Base-by-base conservation (phyloP, 2,329 filamentous ascomycete species). In the Scortechinia acanthostroma region DNA sequence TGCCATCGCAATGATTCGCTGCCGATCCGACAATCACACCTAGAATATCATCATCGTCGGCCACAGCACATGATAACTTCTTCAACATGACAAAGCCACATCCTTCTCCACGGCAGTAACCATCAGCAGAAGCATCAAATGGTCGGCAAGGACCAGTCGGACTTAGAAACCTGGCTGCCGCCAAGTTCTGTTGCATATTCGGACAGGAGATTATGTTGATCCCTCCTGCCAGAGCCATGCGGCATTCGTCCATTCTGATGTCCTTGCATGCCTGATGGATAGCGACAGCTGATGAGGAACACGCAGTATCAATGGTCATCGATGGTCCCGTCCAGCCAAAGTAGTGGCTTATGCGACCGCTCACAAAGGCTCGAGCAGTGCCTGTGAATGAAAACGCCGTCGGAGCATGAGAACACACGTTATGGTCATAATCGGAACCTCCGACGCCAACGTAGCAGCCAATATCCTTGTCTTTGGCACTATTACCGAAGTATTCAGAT, bases 221-320 rank as follows among this genome's bases (percentile, higher is more conserved):
- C 20, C 50, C 52, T 2, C 52, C 52, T 2, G 49, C 52, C 3
- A 54, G 25, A 4, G 52, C 52, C 6, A n/a, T n/a, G n/a, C n/a
- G n/a, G n/a, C n/a, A n/a, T n/a, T n/a, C n/a, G n/a, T n/a, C n/a
- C n/a, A n/a, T n/a, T n/a, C n/a, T n/a, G n/a, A n/a, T n/a, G n/a
- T 15, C 47, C 47, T 17, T 42, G 25, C 58, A 63, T 0, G 68
- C 68, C 13, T 52, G 51, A 42, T 70, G 59, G 0, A 71, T 53
- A 1, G 63, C 60, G 2, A 64, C 62, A 1, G 59, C 37, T 0
- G 63, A 62, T 0, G 63, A 62, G 0, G 65, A 65, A 45, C 66
- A 69, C 0, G 61, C 64, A 0, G 60, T 64, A 43, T 67, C 58
- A 4, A 62, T 49, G 1, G 51, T 53, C 19, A 60, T 43, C 0